These are phyloP conservation scores for Helianthus tuberosus DNA, from an alignment of 129 eudicot species.

Conservation along the genomic window DNA sequence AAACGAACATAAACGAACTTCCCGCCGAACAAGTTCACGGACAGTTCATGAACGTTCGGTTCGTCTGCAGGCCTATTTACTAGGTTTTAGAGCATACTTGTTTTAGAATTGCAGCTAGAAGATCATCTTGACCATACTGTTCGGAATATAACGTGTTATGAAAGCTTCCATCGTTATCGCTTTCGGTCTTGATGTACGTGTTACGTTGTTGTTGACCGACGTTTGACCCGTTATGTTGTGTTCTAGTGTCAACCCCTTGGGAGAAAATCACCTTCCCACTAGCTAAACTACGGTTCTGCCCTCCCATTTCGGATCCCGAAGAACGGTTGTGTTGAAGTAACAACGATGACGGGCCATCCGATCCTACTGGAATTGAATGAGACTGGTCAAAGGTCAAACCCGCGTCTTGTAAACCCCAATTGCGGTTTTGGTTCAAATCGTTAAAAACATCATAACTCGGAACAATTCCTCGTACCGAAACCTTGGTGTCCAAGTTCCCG, in stretches of 20 bases:
- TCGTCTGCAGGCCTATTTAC: neutral
- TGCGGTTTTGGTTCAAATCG: slow-evolving; percentile 55
- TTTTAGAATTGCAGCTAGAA: slow-evolving; percentile 79
- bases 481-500: slow-evolving; percentile 46
- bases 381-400: slow-evolving; percentile 51
- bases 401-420: slow-evolving; percentile 70
- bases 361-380: slow-evolving; percentile 43
- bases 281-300: slow-evolving; percentile 28
- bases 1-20: too few species aligned
- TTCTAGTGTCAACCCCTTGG: slow-evolving; percentile 38
- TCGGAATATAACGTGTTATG: slow-evolving; percentile 42
- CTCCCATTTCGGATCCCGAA: neutral
- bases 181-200: slow-evolving; percentile 56
- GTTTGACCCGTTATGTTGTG: slow-evolving; percentile 29
- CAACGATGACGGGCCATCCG: neutral
- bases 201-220: slow-evolving; percentile 58
- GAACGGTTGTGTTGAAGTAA: slow-evolving; percentile 1
- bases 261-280: slow-evolving; percentile 47
- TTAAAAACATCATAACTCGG: slow-evolving; percentile 59
- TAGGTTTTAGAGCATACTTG: slow-evolving; percentile 45
- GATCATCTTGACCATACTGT: slow-evolving; percentile 77
- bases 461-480: slow-evolving; percentile 41
- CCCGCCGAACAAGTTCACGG: too few species aligned
- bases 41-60: too few species aligned
- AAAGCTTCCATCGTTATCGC: slow-evolving; percentile 45